These are phyloP conservation scores for Talaromyces sp. DNA, from an alignment of 2,329 filamentous ascomycete species.

Conservation along the genomic window DNA sequence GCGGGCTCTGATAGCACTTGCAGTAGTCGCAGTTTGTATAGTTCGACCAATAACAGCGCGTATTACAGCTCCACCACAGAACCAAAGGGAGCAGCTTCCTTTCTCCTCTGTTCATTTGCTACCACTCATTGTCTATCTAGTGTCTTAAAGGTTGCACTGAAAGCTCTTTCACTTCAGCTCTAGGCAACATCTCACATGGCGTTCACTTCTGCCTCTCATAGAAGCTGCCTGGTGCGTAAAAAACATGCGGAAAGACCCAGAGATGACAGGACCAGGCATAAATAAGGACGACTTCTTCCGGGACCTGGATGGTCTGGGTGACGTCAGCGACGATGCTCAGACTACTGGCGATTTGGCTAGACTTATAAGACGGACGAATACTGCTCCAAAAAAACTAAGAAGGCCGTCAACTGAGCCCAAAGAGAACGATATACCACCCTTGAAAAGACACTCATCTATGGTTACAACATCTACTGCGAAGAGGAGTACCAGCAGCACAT, in stretches of 20 bases:
- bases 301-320: slow-evolving; percentile 34
- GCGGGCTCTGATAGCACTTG: neutral
- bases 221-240: slow-evolving; percentile 1
- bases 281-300: slow-evolving; percentile 31
- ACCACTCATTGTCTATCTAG: neutral
- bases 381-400: neutral
- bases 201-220: neutral
- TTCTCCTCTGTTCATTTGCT: slow-evolving; percentile 1
- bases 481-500: neutral
- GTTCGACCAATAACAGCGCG: slow-evolving; percentile 4
- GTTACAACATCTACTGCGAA: neutral
- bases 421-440: neutral
- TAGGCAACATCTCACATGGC: slow-evolving; percentile 16
- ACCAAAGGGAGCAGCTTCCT: neutral
- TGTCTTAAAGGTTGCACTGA: neutral
- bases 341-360: slow-evolving; percentile 16
- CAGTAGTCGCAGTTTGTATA: slow-evolving; percentile 9
- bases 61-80: neutral
- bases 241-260: neutral
- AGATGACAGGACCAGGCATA: neutral
- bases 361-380: neutral
- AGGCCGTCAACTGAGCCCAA: neutral
- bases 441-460: neutral
- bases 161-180: neutral
- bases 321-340: slow-evolving; percentile 25